Conservation (phyloP, 2,329 filamentous ascomycete genomes). For the Colletotrichum acutatum region DNA sequence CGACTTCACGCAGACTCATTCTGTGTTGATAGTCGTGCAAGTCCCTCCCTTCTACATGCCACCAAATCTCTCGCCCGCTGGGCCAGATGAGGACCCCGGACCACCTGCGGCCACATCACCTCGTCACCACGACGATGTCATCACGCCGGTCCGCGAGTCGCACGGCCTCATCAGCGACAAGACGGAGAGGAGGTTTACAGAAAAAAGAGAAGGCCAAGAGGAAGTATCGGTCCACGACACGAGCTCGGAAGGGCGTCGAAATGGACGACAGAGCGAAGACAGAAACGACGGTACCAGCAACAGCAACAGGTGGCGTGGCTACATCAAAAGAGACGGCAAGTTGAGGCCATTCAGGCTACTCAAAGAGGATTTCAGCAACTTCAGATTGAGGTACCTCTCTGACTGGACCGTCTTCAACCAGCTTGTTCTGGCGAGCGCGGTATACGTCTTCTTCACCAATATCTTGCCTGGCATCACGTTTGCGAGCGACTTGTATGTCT, state of each 20-base stretch:
- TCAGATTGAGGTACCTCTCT: slow-evolving; percentile 59
- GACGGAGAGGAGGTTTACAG: neutral
- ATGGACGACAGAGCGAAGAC: neutral
- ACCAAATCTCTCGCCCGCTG: neutral
- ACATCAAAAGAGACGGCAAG: slow-evolving; percentile 51
- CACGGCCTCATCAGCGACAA: neutral
- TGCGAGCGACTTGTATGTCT: slow-evolving; percentile 70
- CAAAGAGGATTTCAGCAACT: slow-evolving; percentile 58
- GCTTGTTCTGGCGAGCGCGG: slow-evolving; percentile 69
- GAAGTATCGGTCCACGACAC: neutral
- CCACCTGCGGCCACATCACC: neutral
- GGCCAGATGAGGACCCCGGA: neutral
- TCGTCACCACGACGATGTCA: neutral
- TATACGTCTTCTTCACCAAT: slow-evolving; percentile 76
- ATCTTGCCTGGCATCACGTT: slow-evolving; percentile 75
- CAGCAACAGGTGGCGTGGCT: slow-evolving; percentile 26
- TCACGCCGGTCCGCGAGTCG: slow-evolving; percentile 1
- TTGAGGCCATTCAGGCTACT: slow-evolving; percentile 65
- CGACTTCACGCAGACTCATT: neutral
- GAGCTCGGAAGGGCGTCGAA: neutral
- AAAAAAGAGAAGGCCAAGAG: neutral
- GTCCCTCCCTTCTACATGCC: neutral
- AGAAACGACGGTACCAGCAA: neutral
- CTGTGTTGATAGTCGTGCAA: neutral
- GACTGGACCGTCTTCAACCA: slow-evolving; percentile 73